Evolutionary conservation across 225 moss, liverwort and hornwort genomes (phyloP).

Genomic region (Polytrichum formosum): DNA sequence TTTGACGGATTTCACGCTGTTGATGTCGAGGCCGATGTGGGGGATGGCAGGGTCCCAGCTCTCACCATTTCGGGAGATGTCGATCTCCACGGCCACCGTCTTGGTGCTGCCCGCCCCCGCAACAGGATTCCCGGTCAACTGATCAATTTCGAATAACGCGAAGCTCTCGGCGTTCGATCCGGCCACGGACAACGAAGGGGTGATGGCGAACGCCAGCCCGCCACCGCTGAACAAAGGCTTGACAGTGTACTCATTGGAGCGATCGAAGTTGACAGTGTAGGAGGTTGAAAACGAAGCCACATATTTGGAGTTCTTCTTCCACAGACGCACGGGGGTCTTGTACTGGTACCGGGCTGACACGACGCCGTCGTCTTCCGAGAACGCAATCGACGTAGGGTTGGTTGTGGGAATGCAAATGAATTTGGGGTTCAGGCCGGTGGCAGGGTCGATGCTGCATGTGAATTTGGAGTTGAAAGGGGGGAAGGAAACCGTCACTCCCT

Average conservation of each 20-base stretch:
- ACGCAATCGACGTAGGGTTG: conserved; percentile 10
- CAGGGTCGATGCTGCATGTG: conserved; percentile 16
- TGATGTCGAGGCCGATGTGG: conserved; percentile 27
- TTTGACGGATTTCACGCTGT: conserved; percentile 28
- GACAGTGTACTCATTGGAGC: conserved; percentile 14
- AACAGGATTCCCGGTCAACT: conserved; percentile 12
- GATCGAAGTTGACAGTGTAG: conserved; percentile 22
- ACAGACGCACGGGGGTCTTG: conserved; percentile 18
- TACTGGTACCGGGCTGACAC: conserved; percentile 13
- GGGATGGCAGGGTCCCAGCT: conserved; percentile 13
- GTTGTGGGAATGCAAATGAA: conserved; percentile 12
- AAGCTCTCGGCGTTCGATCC: conserved; percentile 16
- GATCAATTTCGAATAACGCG: conserved; percentile 22
- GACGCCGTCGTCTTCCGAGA: conserved; percentile 21
- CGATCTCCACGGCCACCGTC: conserved; percentile 31
- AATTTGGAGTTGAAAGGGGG: conserved; percentile 16
- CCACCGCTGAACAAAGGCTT: conserved; percentile 25
- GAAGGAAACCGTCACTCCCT: conserved; percentile 23
- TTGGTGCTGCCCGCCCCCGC: neutral
- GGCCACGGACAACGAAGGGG: conserved; percentile 12
- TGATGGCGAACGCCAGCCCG: conserved; percentile 19
- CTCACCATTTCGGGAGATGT: conserved; percentile 11
- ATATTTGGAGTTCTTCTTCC: conserved; percentile 16
- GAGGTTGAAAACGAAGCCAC: conserved; percentile 23
- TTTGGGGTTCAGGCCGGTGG: neutral